phyloP scores from a whole-genome alignment of 2,329 filamentous ascomycete genomes.

The Pseudocercospora macadamiae region DNA sequence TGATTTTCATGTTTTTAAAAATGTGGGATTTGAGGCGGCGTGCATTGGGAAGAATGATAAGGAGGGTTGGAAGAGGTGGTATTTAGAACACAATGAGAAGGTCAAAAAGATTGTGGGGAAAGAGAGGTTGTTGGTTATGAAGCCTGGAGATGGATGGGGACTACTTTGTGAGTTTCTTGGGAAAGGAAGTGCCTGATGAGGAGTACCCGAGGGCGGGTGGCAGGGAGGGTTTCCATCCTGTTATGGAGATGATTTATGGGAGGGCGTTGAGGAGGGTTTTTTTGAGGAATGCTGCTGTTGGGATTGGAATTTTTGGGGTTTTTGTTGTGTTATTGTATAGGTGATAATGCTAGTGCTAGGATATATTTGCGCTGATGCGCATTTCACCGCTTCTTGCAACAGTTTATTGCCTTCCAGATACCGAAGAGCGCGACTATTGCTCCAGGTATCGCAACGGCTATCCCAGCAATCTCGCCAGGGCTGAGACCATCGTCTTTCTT shows the following conservation, averaged over 20 bases:
- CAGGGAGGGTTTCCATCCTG: not conserved
- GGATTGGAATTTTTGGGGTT: not conserved
- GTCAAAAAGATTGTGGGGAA: not conserved
- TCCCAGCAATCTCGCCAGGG: too few relatives aligned
- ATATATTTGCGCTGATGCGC: too few relatives aligned
- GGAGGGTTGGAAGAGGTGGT: not conserved
- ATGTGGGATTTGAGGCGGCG: not conserved
- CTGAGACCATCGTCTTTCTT: too few relatives aligned
- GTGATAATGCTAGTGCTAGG: too few relatives aligned
- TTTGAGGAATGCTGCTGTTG: not conserved
- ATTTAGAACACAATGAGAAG: not conserved
- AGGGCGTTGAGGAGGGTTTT: not conserved
- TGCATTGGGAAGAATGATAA: not conserved
- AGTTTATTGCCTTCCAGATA: too few relatives aligned
- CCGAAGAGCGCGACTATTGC: too few relatives aligned
- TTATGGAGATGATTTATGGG: not conserved
- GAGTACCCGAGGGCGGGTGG: not conserved
- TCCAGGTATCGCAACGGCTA: too few relatives aligned
- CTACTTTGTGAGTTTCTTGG: slow-evolving; percentile 13
- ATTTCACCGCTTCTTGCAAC: too few relatives aligned
- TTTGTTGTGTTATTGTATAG: too few relatives aligned
- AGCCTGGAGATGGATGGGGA: slow-evolving; percentile 8
- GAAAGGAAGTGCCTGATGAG: not conserved
- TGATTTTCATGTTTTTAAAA: slow-evolving; percentile 1
- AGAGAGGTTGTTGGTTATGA: not conserved